Base-by-base conservation (phyloP, 306 rosid genomes). In the Biancaea sappan region DNA sequence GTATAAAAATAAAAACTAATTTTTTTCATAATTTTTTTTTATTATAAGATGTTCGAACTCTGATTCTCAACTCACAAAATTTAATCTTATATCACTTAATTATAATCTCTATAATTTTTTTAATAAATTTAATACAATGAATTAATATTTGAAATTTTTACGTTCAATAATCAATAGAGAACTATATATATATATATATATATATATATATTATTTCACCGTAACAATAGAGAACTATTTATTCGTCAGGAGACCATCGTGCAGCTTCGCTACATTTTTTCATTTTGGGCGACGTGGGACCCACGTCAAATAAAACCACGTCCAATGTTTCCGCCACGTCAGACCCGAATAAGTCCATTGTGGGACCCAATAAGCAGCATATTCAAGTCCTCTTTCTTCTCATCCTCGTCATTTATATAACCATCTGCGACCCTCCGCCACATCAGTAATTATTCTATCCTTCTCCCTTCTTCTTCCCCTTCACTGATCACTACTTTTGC, bases 381-480 rank as follows among this genome's bases (percentile, higher is more conserved):
- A 28, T 72, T 24, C 68, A 34, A 50, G 66, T 2, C 18, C 12
- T 18, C 12, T 22, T 3, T 44, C 8, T 34, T 22, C 56, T 5
- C n/a, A n/a, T n/a, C 63, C 1, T 18, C 1, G 9, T 37, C 41
- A 10, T 15, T 44, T 24, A 11, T 35, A 24, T 57, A 25, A 41
- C 66, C 52, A 18, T 34, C 86, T 8, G 77, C 75, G 81, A 64
- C 89, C 64, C 72, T 66, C 66, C 87, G 89, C 89, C 83, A 65
- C 86, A 52, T 64, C 80, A 38, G 44, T 34, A 64, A 2, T 41
- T 59, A 4, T 62, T 12, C 43, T 66, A 29, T 59, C 78, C 5
- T 22, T 22, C 37, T 18, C 3, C 3, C 16, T 50, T 13, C 35
- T 10, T 66, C 53, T 14, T 1, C 37, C 4, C 16, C 25, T 16